Percentiles rank a stretch among this genome's conserved stretches.
Evolutionary conservation across 805 yeast genomes (phyloP).

Genomic region (Yamadazyma philogaea): DNA sequence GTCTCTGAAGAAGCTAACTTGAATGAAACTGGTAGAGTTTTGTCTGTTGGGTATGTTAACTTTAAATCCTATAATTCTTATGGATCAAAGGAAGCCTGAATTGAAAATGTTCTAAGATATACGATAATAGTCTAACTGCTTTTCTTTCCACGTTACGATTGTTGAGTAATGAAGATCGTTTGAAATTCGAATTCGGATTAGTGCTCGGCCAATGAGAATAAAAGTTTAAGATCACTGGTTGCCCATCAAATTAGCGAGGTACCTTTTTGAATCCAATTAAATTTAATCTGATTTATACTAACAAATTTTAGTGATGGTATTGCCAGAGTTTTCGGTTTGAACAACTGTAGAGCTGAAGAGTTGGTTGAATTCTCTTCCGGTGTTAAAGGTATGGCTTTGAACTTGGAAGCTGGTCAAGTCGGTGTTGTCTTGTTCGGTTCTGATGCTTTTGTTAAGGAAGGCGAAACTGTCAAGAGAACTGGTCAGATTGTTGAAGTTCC

Average conservation of each 20-base stretch:
- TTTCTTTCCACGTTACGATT: too few relatives aligned
- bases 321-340: slow-evolving; percentile 99
- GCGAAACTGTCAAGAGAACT: slow-evolving; percentile 99
- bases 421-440: slow-evolving; percentile 99
- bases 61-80: background rate
- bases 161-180: too few relatives aligned
- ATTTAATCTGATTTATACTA: slow-evolving; percentile 27
- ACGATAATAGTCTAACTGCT: background rate
- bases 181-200: slow-evolving; percentile 8
- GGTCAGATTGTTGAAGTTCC: slow-evolving; percentile 99
- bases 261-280: background rate
- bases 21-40: slow-evolving; percentile 99
- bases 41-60: slow-evolving; percentile 84
- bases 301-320: slow-evolving; percentile 88
- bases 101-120: background rate
- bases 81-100: background rate
- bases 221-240: background rate
- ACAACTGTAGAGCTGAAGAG: slow-evolving; percentile 99
- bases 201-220: slow-evolving; percentile 16
- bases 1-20: slow-evolving; percentile 95
- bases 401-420: slow-evolving; percentile 99
- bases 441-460: slow-evolving; percentile 97
- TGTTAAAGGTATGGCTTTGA: slow-evolving; percentile 99
- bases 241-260: background rate
- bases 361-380: slow-evolving; percentile 98